Evolutionary conservation across 2,329 filamentous ascomycete genomes (phyloP), one percentile per base, ranked within the genome.

Genomic region (Diaporthe vaccinii): DNA sequence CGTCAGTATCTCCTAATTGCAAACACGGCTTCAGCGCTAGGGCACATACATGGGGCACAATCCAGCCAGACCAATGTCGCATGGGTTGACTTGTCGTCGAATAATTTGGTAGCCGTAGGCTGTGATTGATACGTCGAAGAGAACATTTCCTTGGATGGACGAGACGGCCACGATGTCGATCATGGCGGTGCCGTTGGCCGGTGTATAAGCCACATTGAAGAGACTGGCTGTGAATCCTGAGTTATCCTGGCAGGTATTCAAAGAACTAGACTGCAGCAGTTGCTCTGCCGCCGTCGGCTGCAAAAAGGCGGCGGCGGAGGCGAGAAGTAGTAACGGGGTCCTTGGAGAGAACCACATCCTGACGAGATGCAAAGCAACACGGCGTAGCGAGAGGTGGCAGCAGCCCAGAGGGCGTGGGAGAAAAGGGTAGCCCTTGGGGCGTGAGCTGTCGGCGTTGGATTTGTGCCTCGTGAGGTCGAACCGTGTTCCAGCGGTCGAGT

Each of bases 161-260:
- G 95, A 97, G 46, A 95, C 93, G 78, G 94, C 95, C 76, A 94
- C 90, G 79, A 98, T 92, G 81, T 95, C 90, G 83, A 97, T 91
- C 72, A 88, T 87, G 72, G 96, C 88, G 44, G 92, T 92, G 79
- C 89, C 89, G 85, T 98, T 97, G 82, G 89, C 87, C 44, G 94
- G 93, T 2, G 93, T 95, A 84, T 94, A 95, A 78, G 91, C 86
- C 83, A 98, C 93, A 79, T 97, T 93, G 90, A 98, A 98, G 75
- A 97, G 89, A 79, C 93, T 95, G 80, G 96, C 95, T 6, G 94
- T 94, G 84, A 98, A 97, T 81, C 92, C 93, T 39, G 94, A 96
- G 84, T 96, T 93, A 75, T 91, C 87, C 88, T 96, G 94, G 85
- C 96, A 98, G 62, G 93, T 90, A 84, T 94, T 95, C 79, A 98